phyloP scores from a whole-genome alignment of 306 rosid genomes.

The Cicer arietinum region DNA sequence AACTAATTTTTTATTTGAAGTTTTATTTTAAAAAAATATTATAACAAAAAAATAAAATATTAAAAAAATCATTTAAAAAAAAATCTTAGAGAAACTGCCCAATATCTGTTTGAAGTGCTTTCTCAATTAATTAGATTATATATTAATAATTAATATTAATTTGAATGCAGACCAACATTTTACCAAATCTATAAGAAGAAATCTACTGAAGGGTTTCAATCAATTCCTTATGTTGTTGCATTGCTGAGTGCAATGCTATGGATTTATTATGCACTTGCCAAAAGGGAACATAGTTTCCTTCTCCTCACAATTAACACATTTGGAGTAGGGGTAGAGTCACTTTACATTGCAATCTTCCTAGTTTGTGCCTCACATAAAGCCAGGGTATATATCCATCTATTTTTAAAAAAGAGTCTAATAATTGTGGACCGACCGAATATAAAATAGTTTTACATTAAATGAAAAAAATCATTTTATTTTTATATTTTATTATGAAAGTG shows the following conservation, averaged over 20 bases:
- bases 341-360: conserved; percentile 64
- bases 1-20: no score
- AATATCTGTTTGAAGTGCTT: neutral
- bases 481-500: no score
- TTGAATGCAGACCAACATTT: conserved; percentile 79
- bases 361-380: conserved; percentile 64
- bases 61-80: no score
- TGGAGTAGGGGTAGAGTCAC: conserved; percentile 70
- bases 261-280: conserved; percentile 83
- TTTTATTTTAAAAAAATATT: no score
- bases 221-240: conserved; percentile 77
- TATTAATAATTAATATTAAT: neutral
- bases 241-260: conserved; percentile 82
- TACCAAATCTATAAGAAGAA: conserved; percentile 76
- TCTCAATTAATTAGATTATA: neutral
- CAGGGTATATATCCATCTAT: conserved; percentile 56
- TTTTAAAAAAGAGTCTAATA: no score
- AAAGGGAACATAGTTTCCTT: conserved; percentile 57
- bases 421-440: no score
- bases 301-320: conserved; percentile 82
- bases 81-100: no score
- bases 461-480: no score
- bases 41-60: no score
- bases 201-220: conserved; percentile 75
- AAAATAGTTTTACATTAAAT: no score